phyloP scores from a whole-genome alignment of 2,329 filamentous ascomycete species.

The Aspergillus fumigatus region DNA sequence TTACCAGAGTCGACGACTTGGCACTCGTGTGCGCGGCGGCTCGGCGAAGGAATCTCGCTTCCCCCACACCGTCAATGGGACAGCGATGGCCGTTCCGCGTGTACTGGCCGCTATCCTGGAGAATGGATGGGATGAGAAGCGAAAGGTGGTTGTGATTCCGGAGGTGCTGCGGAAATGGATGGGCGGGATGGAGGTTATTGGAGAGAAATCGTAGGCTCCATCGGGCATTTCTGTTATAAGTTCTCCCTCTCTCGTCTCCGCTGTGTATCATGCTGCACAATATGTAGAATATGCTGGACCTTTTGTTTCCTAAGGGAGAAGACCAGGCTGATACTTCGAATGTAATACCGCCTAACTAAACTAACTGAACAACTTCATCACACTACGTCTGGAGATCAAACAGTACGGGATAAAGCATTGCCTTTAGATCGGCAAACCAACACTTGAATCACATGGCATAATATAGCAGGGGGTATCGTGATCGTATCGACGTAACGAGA shows the following conservation, averaged over 20 bases:
- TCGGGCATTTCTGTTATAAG: background rate
- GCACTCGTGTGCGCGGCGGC: conserved; percentile 62
- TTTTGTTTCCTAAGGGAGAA: background rate
- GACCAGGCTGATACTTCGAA: background rate
- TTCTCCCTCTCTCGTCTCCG: background rate
- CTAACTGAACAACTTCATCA: background rate
- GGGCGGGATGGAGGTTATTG: conserved; percentile 67
- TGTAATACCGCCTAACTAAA: background rate
- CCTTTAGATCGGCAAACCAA: background rate
- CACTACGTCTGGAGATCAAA: background rate
- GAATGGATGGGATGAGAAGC: conserved; percentile 76
- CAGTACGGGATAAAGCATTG: background rate
- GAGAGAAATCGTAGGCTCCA: conserved; percentile 15
- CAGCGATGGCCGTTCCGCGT: conserved; percentile 83
- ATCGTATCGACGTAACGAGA: conserved; percentile 4
- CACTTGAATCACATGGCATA: background rate
- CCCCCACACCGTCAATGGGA: conserved; percentile 90
- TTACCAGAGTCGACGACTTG: conserved; percentile 81
- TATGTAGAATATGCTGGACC: background rate
- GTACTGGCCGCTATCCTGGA: conserved; percentile 86
- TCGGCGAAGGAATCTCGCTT: conserved; percentile 55
- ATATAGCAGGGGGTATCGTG: background rate
- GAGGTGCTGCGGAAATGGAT: conserved; percentile 79
- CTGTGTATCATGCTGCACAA: background rate
- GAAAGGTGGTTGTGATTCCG: conserved; percentile 66